phyloP scores from a whole-genome alignment of 306 rosid species.

The Rosa persica region DNA sequence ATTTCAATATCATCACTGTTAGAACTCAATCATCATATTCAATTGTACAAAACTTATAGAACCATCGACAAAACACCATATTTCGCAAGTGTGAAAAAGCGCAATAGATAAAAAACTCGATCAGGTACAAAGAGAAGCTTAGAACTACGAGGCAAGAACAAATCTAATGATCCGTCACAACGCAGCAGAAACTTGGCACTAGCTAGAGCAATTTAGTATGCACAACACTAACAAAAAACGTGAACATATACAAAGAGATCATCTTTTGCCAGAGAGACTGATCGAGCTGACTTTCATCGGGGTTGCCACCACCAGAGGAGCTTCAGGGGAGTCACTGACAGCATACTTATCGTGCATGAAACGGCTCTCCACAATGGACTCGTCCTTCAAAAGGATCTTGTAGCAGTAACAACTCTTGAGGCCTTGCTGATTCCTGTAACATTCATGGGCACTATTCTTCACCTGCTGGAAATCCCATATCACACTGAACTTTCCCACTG shows the following conservation, averaged over 20 bases:
- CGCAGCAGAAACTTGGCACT: background rate
- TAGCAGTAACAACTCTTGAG: conserved; percentile 94
- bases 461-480: conserved; percentile 97
- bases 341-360: conserved; percentile 93
- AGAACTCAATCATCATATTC: background rate
- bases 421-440: conserved; percentile 90
- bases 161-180: background rate
- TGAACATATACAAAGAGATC: background rate
- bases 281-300: conserved; percentile 94
- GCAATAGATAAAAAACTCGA: conserved; percentile 10
- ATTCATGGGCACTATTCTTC: conserved; percentile 77
- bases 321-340: conserved; percentile 78
- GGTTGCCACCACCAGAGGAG: conserved; percentile 90
- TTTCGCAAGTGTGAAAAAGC: conserved; percentile 3
- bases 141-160: background rate
- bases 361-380: conserved; percentile 80
- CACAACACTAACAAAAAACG: conserved; percentile 3
- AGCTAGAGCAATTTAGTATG: background rate
- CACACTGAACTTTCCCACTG: conserved; percentile 96
- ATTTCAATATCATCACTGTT: background rate
- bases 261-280: conserved; percentile 74
- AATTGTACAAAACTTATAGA: background rate
- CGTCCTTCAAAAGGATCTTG: conserved; percentile 84
- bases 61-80: background rate
- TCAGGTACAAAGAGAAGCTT: conserved; percentile 28